Base-by-base conservation (phyloP, 495 filamentous ascomycete species). In the Aspergillus diversus region DNA sequence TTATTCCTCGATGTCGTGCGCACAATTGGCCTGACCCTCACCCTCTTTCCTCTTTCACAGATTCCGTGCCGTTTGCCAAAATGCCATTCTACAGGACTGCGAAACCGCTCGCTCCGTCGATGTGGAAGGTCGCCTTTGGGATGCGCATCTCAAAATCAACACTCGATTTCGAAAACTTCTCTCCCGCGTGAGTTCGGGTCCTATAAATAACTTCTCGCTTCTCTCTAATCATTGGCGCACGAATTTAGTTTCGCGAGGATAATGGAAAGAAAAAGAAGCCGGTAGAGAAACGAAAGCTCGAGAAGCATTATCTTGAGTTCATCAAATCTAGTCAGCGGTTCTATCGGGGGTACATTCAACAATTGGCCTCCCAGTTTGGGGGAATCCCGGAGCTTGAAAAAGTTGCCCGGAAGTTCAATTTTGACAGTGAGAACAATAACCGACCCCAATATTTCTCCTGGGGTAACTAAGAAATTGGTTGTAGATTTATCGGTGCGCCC, bases 271-370 rank as follows among this genome's bases (percentile, higher is more conserved):
- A 86, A 68, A 88, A 86, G 69, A 88, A 87, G 60, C 85, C 86
- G 32, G 92, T 96, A 4, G 87, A 93, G 69, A 81, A 83, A 64
- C 86, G 93, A 32, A 97, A 94, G 71, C 75, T 91, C 11, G 87
- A 90, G 68, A 92, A 89, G 75, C 82, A 86, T 61, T 99, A 94
- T 72, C 74, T 87, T 37, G 83, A 84, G 59, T 98, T 94, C 71
- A 87, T 98, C 67, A 97, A 93, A 75, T 88, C 86, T 5, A 88
- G 90, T 59, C 89, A 94, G 68, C 85, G 86, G 52, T 97, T 96
- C 74, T 99, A 98, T 77, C 84, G 87, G 55, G 87, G 86, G 51
- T 94, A 90, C 64, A 88, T 99, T 59, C 89, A 93, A 75, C 84
- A 87, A 55, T 73, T 97, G 39, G 87, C 89, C 52, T 88, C 85